Evolutionary conservation across 106 monocot species (phyloP), one percentile per base, ranked within the genome.

Genomic region (Dendrobium huoshanense): DNA sequence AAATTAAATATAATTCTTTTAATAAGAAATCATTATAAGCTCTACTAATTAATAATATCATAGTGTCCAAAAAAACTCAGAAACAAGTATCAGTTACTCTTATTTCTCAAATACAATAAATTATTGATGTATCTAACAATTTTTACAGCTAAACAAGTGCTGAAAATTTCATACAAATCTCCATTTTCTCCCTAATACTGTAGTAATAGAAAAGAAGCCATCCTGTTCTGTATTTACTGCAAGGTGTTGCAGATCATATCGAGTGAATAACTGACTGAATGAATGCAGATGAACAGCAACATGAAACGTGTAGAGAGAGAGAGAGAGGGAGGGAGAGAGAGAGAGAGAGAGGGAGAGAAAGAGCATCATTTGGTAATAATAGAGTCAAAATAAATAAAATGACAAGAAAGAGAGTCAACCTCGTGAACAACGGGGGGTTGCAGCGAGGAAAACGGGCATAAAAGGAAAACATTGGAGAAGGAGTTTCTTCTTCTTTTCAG

Each of bases 281-380:
- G 43, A 51, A 77, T 78, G 85, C 83, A 80, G 73, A 80, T 82
- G 82, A 78, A 80, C 67, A 45, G 27, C 19, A 45, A 31, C 80
- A 51, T 65, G 81, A 72, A 81, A 55, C 49, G 41, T 58, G 44
- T 33, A 31, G 31, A 31, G 31, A 31, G 78, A 83, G 83, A 85
- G 79, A 80, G 81, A 16, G 75, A 83, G 54, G 82, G 82, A 88
- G 80, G 79, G 78, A 81, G 40, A n/a, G 40, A 49, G 58, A 44
- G 64, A 11, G 55, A 25, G 40, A 45, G 74, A 67, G 22, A 77
- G 80, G 85, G 79, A 83, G 72, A 77, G 87, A 74, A 73, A 55
- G 24, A 44, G 75, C 82, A 91, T 91, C 84, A 91, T 91, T 91
- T 84, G 86, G 56, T 78, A 91, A 91, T 86, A 86, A 91, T 88